Conservation (phyloP, 1,139 yeast genomes). For the Suhomyces chickasaworum region DNA sequence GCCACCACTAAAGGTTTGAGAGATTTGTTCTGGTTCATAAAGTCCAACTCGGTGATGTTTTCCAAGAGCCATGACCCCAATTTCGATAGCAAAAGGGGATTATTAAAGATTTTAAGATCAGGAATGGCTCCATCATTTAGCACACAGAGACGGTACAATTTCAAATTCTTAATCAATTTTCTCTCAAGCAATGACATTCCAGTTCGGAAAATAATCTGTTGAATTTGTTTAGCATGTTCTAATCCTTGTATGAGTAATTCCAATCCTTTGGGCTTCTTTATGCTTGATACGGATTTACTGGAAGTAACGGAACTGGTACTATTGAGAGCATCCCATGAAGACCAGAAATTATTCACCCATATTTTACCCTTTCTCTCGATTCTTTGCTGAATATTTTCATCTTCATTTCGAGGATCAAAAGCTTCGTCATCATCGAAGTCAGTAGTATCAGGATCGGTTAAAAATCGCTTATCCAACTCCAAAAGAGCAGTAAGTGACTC, state of each 20-base stretch:
- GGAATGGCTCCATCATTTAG: constrained; percentile 80
- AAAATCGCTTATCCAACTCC: constrained; percentile 57
- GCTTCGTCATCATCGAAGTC: constrained; percentile 24
- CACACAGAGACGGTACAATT: constrained; percentile 83
- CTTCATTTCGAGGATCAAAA: constrained; percentile 32
- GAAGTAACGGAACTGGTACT: constrained; percentile 36
- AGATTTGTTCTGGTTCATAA: constrained; percentile 40
- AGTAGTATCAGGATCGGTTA: constrained; percentile 16
- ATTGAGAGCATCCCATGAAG: constrained; percentile 86
- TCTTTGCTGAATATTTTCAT: constrained; percentile 42
- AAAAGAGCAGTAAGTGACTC: constrained; percentile 84
- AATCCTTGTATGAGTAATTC: constrained; percentile 71
- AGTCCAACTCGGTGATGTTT: constrained; percentile 79
- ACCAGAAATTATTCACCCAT: constrained; percentile 93
- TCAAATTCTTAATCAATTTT: constrained; percentile 72
- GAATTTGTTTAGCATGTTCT: constrained; percentile 77
- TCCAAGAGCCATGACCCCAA: constrained; percentile 92
- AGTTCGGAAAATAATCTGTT: constrained; percentile 81
- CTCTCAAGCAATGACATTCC: constrained; percentile 89
- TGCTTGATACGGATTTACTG: constrained; percentile 18
- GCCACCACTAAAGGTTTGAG: constrained; percentile 87
- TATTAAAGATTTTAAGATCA: constrained; percentile 72
- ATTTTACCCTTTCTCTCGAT: constrained; percentile 59
- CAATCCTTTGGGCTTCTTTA: constrained; percentile 47
- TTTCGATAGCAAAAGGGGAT: constrained; percentile 82